Conservation (phyloP, 2,329 filamentous ascomycete species). For the Triangularia setosa region DNA sequence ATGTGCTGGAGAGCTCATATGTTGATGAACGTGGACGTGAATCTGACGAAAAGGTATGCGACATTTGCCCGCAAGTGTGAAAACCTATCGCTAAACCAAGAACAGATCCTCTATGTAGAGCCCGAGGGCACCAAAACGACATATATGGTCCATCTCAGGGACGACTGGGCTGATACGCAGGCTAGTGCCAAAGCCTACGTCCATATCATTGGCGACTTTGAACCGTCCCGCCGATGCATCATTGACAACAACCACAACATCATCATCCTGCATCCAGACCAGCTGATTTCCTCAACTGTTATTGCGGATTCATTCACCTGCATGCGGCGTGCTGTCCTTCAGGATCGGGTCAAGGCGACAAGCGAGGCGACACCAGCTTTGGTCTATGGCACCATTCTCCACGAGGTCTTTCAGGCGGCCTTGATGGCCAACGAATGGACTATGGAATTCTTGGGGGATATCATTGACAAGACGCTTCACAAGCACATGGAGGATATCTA, state of each 20-base stretch:
- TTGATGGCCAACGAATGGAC: conserved; percentile 82
- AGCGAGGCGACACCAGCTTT: conserved; percentile 74
- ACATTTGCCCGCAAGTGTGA: conserved; percentile 24
- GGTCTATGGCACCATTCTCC: conserved; percentile 88
- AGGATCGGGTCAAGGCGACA: conserved; percentile 91
- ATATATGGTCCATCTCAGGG: conserved; percentile 71
- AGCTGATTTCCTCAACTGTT: conserved; percentile 90
- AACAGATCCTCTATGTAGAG: conserved; percentile 74
- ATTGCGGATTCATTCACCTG: conserved; percentile 96
- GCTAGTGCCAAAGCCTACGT: conserved; percentile 73
- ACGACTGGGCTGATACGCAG: conserved; percentile 81
- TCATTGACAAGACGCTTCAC: conserved; percentile 66
- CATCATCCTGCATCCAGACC: conserved; percentile 89
- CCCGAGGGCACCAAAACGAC: conserved; percentile 65
- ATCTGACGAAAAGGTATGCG: conserved; percentile 66
- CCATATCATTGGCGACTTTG: conserved; percentile 80
- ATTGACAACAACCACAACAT: conserved; percentile 80
- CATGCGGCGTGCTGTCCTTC: conserved; percentile 82
- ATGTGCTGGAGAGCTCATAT: conserved; percentile 68
- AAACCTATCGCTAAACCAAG: not conserved
- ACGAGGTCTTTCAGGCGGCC: conserved; percentile 92
- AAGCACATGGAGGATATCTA: conserved; percentile 87
- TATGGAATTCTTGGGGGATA: conserved; percentile 56
- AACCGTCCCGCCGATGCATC: conserved; percentile 66
- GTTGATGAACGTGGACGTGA: conserved; percentile 56